Evolutionary conservation across 2,329 filamentous ascomycete genomes (phyloP).

Genomic region (Fusarium setosum): DNA sequence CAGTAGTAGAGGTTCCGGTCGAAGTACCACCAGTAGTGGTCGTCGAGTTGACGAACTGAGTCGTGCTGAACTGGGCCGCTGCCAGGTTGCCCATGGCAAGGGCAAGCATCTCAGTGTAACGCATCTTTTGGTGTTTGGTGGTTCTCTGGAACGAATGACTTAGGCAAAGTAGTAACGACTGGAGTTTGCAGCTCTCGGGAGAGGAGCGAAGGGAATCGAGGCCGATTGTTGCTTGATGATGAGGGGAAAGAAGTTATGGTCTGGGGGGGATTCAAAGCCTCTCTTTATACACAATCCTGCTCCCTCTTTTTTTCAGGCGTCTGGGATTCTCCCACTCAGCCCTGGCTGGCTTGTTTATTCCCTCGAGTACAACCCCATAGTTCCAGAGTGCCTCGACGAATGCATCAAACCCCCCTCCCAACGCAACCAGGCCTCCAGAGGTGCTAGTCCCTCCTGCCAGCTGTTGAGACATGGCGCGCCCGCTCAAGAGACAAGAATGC

Average conservation of each 20-base stretch:
- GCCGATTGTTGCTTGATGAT: slow-evolving; percentile 39
- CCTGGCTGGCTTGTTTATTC: slow-evolving; percentile 21
- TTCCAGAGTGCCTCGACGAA: slow-evolving; percentile 23
- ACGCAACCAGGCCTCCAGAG: neutral
- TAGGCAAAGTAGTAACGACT: slow-evolving; percentile 37
- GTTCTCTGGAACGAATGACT: slow-evolving; percentile 41
- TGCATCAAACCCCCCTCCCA: slow-evolving; percentile 30
- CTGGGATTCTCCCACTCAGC: too few species aligned
- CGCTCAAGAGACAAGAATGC: slow-evolving; percentile 35
- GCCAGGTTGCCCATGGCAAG: slow-evolving; percentile 47
- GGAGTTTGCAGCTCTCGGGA: slow-evolving; percentile 42
- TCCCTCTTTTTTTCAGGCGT: neutral
- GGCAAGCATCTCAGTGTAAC: slow-evolving; percentile 44
- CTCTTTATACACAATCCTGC: slow-evolving; percentile 44
- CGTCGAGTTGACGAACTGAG: slow-evolving; percentile 19
- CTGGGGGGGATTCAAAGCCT: slow-evolving; percentile 32
- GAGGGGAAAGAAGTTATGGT: slow-evolving; percentile 25
- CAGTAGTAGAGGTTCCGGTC: neutral
- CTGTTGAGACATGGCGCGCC: slow-evolving; percentile 41
- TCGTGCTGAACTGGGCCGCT: slow-evolving; percentile 36
- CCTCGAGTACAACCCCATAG: slow-evolving; percentile 7
- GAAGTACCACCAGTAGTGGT: neutral
- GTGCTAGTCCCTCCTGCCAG: slow-evolving; percentile 4
- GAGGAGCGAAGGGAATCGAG: slow-evolving; percentile 47
- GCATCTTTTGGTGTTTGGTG: slow-evolving; percentile 44